Base-by-base conservation (phyloP, 2,329 filamentous ascomycete species). In the Cercospora sp. region DNA sequence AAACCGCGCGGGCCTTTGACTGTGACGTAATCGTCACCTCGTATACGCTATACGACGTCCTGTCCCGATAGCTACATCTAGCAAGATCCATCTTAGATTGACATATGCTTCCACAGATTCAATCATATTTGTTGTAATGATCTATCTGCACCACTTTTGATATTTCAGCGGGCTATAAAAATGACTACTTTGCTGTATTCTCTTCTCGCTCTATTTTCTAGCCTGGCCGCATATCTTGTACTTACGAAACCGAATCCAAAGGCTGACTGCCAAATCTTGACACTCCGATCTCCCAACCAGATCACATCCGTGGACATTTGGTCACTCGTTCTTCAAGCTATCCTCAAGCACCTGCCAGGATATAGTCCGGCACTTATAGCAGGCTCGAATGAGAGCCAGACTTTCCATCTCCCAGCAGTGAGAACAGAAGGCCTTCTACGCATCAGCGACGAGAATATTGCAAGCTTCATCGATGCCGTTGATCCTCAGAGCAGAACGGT, bases 381-480 rank as follows among this genome's bases (percentile, higher is more conserved):
- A 55, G 30, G 48, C 5, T 28, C n/a, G 3, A 18, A 53, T 3
- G 60, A 53, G 13, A 13, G 4, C 16, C 61, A 61, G 30, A 45
- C 51, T 9, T 58, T 63, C 28, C 28, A 23, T 23, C 65, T 67
- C 26, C 60, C 65, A 9, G 28, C 51, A 12, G 62, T 67, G 30
- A 53, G 65, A 63, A 40, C 60, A 5, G 65, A 67, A 63, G 65
- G 65, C 53, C 16, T 64, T 7, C 31, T 67, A 28, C 64, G 64
- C 16, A 31, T 66, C 8, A 36, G 42, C 53, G 16, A 64, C 8
- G 45, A 60, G 8, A 63, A 63, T 26, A 55, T 67, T 12, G n/a
- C 42, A 26, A 63, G 26, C 51, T 67, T 67, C 40, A 20, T 58
- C 9, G 20, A 55, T 12, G 61, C 60, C 57, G 16, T 67, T 10